Evolutionary conservation across 331 rosid genomes (phyloP).

Genomic region (Ulmus americana): DNA sequence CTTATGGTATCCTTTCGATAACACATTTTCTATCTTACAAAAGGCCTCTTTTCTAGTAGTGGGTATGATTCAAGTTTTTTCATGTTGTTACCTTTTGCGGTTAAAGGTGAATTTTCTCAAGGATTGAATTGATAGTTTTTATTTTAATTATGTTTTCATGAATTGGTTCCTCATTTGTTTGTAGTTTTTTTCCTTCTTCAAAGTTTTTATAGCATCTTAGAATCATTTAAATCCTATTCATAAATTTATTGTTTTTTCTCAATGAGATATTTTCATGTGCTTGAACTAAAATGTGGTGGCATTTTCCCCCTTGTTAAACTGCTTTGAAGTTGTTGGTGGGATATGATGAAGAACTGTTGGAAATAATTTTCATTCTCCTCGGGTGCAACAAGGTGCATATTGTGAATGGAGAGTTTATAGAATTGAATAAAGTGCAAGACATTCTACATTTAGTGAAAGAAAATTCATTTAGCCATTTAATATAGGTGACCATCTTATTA

Average conservation of each 20-base stretch:
- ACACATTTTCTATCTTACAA: no score
- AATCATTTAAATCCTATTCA: not conserved
- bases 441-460: slow-evolving; percentile 55
- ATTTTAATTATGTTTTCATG: not conserved
- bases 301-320: slow-evolving; percentile 46
- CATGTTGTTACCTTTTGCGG: not conserved
- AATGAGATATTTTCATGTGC: not conserved
- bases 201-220: not conserved
- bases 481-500: slow-evolving; percentile 60
- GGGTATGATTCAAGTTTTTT: not conserved
- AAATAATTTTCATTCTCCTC: slow-evolving; percentile 55
- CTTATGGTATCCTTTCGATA: no score
- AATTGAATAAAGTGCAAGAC: slow-evolving; percentile 23
- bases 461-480: slow-evolving; percentile 69
- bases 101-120: not conserved
- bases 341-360: slow-evolving; percentile 54
- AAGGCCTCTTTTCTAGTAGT: no score
- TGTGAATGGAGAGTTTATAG: slow-evolving; percentile 40
- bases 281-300: slow-evolving; percentile 8
- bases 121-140: slow-evolving; percentile 5
- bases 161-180: not conserved
- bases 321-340: slow-evolving; percentile 66
- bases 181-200: not conserved
- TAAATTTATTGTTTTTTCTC: not conserved
- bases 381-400: slow-evolving; percentile 49